A percentile compares a stretch with the other conserved stretches of the same genome.
These are phyloP conservation scores for Cyclostephanos tholiformis DNA, from an alignment of 108 stramenopile species.

Conservation along the genomic window DNA sequence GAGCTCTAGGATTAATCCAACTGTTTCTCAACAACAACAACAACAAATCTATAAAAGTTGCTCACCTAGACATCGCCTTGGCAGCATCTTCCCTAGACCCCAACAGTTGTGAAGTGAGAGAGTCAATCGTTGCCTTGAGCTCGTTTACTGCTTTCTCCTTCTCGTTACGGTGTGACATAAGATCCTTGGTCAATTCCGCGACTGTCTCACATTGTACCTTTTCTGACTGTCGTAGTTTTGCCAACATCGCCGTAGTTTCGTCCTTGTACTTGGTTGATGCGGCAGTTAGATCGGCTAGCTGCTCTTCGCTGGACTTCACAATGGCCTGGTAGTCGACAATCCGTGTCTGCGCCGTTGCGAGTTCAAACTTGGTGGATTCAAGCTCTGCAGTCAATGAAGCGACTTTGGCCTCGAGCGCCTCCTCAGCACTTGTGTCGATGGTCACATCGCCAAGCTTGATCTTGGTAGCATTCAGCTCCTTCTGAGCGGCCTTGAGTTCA, in stretches of 20 bases:
- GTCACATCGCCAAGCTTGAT: conserved; percentile 44
- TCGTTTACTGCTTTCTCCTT: conserved; percentile 64
- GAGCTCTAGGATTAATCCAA: too few relatives aligned
- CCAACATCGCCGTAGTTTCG: conserved; percentile 49
- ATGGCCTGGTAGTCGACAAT: conserved; percentile 59
- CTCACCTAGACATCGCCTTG: conserved; percentile 44
- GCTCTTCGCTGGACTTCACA: conserved; percentile 76
- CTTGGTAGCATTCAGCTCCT: conserved; percentile 47
- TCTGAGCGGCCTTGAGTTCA: conserved; percentile 52
- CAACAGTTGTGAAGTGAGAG: conserved; percentile 48
- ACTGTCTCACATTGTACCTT: conserved; percentile 61
- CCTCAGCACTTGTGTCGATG: conserved; percentile 54
- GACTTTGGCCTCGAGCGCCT: conserved; percentile 57
- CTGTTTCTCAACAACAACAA: too few relatives aligned
- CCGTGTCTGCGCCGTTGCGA: conserved; percentile 54
- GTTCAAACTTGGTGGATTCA: conserved; percentile 62
- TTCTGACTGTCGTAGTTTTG: conserved; percentile 60
- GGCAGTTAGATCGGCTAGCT: conserved; percentile 60
- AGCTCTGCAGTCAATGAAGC: conserved; percentile 59
- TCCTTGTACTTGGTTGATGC: conserved; percentile 66
- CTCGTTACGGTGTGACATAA: conserved; percentile 64
- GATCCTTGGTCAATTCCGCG: conserved; percentile 77
- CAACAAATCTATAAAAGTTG: too few relatives aligned
- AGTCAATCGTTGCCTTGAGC: conserved; percentile 58
- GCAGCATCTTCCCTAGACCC: conserved; percentile 61